phyloP scores from a whole-genome alignment of 441 rosid genomes.

The Pelargonium citronellum region DNA sequence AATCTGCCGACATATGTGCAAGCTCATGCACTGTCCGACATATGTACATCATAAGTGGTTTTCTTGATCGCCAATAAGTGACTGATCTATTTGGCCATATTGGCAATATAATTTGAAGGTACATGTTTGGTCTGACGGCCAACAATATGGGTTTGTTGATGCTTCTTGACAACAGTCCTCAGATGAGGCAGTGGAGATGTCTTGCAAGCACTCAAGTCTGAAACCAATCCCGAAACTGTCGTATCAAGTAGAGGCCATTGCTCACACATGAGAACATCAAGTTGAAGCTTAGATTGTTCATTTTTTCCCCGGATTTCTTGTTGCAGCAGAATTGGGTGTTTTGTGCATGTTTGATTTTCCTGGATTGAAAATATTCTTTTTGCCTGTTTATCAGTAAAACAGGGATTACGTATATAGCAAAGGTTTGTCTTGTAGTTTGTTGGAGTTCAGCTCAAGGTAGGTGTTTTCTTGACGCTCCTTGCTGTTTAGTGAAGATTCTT shows the following conservation, averaged over 20 bases:
- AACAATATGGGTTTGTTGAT: slow-evolving; percentile 63
- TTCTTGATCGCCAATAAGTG: not conserved
- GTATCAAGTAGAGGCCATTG: too few species aligned
- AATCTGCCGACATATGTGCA: too few species aligned
- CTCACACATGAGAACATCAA: too few species aligned
- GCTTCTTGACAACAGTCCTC: slow-evolving; percentile 70
- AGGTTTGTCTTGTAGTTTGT: slow-evolving; percentile 24
- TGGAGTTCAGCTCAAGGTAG: slow-evolving; percentile 27
- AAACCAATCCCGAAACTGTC: slow-evolving; percentile 22
- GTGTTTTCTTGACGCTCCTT: slow-evolving; percentile 21
- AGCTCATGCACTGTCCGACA: too few species aligned
- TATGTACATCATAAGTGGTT: not conserved
- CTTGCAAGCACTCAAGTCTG: slow-evolving; percentile 66
- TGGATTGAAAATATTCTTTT: slow-evolving; percentile 23
- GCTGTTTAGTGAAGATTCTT: slow-evolving; percentile 34
- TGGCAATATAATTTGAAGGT: slow-evolving; percentile 41
- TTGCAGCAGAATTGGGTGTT: slow-evolving; percentile 28
- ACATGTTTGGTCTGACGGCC: slow-evolving; percentile 49
- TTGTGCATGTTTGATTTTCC: slow-evolving; percentile 25
- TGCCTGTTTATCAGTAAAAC: slow-evolving; percentile 28
- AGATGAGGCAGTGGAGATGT: slow-evolving; percentile 71
- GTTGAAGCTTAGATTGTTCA: too few species aligned
- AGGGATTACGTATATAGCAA: slow-evolving; percentile 11
- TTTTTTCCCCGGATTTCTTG: slow-evolving; percentile 25
- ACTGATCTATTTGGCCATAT: slow-evolving; percentile 14